A percentile compares a stretch with the other conserved stretches of the same genome.
Evolutionary conservation across 352 stramenopile species (phyloP).

Genomic region (Thalassiosira livingstoniorum): DNA sequence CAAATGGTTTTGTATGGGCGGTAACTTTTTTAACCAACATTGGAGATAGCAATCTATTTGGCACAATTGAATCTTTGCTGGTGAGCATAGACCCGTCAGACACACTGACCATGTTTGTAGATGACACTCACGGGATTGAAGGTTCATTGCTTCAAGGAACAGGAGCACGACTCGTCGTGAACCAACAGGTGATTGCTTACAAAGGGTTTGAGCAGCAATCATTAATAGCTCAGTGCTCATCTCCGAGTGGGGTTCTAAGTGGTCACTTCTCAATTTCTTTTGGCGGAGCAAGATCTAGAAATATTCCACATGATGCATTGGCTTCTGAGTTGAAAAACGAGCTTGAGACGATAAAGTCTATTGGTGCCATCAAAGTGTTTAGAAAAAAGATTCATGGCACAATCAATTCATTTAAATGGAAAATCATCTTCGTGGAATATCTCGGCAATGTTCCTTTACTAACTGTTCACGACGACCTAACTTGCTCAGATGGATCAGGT

Average conservation of each 20-base stretch:
- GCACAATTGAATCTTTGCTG: slow-evolving; percentile 54
- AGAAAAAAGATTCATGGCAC: slow-evolving; percentile 52
- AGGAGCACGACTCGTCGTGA: slow-evolving; percentile 85
- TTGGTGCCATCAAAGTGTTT: slow-evolving; percentile 61
- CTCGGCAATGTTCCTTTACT: slow-evolving; percentile 73
- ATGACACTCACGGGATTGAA: slow-evolving; percentile 29
- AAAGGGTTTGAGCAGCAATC: slow-evolving; percentile 93
- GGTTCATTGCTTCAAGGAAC: slow-evolving; percentile 85
- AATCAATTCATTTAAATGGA: slow-evolving; percentile 74
- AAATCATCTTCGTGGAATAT: slow-evolving; percentile 73
- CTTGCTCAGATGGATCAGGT: slow-evolving; percentile 58
- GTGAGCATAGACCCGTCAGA: slow-evolving; percentile 53
- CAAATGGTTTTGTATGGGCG: slow-evolving; percentile 59
- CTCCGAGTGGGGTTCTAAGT: slow-evolving; percentile 41
- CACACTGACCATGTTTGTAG: slow-evolving; percentile 46
- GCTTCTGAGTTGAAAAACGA: slow-evolving; percentile 76
- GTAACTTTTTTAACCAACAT: slow-evolving; percentile 79
- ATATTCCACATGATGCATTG: slow-evolving; percentile 66
- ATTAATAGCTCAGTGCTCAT: slow-evolving; percentile 80
- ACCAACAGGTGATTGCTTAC: slow-evolving; percentile 88
- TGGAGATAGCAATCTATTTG: slow-evolving; percentile 53
- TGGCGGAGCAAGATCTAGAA: slow-evolving; percentile 62
- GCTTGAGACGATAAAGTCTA: slow-evolving; percentile 72
- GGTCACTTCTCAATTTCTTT: slow-evolving; percentile 91
- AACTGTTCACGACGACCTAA: slow-evolving; percentile 57